These are phyloP conservation scores for Suhomyces kilbournensis DNA, from an alignment of 805 yeast genomes.

Conservation along the genomic window DNA sequence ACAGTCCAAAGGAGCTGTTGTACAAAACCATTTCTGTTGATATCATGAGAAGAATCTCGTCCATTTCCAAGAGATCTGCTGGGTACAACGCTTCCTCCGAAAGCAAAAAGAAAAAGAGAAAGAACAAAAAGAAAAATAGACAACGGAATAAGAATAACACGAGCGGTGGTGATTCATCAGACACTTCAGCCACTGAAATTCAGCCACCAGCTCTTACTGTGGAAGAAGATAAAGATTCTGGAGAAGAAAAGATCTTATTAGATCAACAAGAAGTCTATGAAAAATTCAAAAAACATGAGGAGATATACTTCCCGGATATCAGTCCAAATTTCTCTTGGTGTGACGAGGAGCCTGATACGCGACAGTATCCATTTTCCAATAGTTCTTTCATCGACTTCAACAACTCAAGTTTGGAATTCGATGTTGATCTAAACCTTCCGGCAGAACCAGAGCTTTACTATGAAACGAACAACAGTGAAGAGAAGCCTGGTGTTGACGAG, in stretches of 20 bases:
- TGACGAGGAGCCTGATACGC: neutral
- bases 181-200: neutral
- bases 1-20: neutral
- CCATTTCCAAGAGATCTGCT: neutral
- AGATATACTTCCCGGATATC: neutral
- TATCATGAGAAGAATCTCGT: neutral
- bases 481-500: neutral
- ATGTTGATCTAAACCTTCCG: neutral
- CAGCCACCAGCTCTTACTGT: neutral
- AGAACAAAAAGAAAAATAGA: neutral
- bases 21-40: neutral
- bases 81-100: neutral
- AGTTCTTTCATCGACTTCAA: conserved; percentile 4
- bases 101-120: neutral
- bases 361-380: neutral
- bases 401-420: conserved; percentile 6
- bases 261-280: neutral
- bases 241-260: neutral
- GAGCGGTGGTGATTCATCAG: neutral
- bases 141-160: neutral
- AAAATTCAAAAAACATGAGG: neutral
- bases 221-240: neutral
- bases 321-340: neutral
- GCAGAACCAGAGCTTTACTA: neutral
- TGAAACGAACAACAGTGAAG: neutral